These are phyloP conservation scores for Calonectria pseudoturangicola DNA, from an alignment of 2,329 filamentous ascomycete genomes.

Conservation along the genomic window DNA sequence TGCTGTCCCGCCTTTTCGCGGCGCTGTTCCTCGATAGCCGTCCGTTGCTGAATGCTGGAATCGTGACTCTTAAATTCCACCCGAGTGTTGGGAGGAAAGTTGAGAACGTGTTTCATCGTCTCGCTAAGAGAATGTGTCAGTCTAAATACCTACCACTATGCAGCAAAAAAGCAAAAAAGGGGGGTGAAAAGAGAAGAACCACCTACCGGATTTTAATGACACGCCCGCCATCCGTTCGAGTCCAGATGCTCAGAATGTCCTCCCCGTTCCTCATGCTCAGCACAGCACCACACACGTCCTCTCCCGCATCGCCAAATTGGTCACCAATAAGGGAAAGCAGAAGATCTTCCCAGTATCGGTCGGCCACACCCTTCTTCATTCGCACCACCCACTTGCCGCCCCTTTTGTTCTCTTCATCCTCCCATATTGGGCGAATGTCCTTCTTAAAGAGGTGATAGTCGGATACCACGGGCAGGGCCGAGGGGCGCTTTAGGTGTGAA, in stretches of 20 bases:
- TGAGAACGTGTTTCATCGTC: conserved; percentile 92
- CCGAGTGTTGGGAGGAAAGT: conserved; percentile 90
- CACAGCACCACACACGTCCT: conserved; percentile 96
- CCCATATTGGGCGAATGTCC: conserved; percentile 97
- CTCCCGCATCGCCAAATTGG: conserved; percentile 92
- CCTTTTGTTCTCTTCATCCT: conserved; percentile 96
- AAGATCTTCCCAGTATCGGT: conserved; percentile 97
- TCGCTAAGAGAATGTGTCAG: conserved; percentile 75
- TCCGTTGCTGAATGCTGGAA: conserved; percentile 93
- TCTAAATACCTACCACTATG: neutral
- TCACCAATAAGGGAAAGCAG: conserved; percentile 93
- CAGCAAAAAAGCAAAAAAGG: neutral
- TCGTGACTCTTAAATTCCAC: conserved; percentile 98
- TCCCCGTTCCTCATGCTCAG: conserved; percentile 96
- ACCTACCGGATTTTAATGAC: conserved; percentile 96
- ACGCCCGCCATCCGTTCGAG: conserved; percentile 91
- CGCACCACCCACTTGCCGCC: conserved; percentile 98
- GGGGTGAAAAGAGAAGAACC: neutral
- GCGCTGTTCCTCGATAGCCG: conserved; percentile 91
- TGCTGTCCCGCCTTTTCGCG: conserved; percentile 83
- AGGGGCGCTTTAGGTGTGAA: conserved; percentile 91
- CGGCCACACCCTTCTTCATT: conserved; percentile 96
- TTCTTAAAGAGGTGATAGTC: conserved; percentile 99
- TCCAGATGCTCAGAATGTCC: conserved; percentile 99
- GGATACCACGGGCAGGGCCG: conserved; percentile 89